Evolutionary conservation across 2,329 filamentous ascomycete genomes (phyloP), one percentile per base, ranked within the genome.

Genomic region (Cytospora piceae): DNA sequence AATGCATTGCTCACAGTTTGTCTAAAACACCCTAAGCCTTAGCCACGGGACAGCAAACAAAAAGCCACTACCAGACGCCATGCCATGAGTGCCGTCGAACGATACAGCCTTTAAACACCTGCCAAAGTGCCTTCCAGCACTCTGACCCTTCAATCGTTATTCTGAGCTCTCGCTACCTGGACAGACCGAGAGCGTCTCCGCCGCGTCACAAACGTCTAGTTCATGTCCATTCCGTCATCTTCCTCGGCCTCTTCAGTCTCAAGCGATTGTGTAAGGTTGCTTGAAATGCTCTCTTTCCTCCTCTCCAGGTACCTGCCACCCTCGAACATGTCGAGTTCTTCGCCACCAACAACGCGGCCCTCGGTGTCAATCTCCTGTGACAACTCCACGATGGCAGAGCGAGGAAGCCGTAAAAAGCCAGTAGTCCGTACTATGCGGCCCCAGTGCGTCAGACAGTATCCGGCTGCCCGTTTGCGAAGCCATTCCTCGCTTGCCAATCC

Each of bases 311-410:
- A 68, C 37, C 76, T 73, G 39, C 74, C 75, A 29, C 69, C 72
- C 34, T 79, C 82, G 67, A 82, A 86, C 72, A 78, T 73, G 69
- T 86, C 83, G 20, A 96, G 81, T 75, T 97, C 93, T 69, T 96
- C 92, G 53, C 94, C 94, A 61, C 91, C 91, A 7, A 98, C 85
- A 8, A 99, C 90, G 31, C 94, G 86, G n/a, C 94, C 93, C 73
- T 98, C 95, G 72, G 89, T 90, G 76, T 97, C 93, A 53, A 97
- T 91, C 75, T 97, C 94, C 77, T 97, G 93, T 63, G 92, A 96
- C 12, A 99, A 85, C 73, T 97, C 94, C 64, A 98, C 90, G 65
- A 99, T 83, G 27, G 92, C 91, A 61, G 85, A 82, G 63, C 92
- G 89, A 64, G 90, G 92, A 42, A 99, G 82, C 58, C 87, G 89